Conservation (phyloP, 1,284 basidiomycete species). For the Hymenochaete sp. region DNA sequence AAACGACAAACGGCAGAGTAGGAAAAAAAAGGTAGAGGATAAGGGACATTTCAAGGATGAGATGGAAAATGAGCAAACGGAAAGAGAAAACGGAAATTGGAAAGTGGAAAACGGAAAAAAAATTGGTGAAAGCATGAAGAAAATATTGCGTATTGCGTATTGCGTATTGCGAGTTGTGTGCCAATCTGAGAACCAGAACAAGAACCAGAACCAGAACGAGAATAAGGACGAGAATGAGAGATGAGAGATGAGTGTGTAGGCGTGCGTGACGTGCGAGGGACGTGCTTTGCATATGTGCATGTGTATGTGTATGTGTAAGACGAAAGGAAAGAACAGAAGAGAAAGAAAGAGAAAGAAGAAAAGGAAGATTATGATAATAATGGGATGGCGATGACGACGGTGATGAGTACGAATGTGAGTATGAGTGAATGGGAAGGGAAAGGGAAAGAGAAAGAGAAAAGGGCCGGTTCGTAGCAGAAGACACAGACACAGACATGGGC, state of each 20-base stretch:
- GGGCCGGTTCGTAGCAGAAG: too few species aligned
- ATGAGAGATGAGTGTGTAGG: background rate
- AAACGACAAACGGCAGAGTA: too few species aligned
- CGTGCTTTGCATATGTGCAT: too few species aligned
- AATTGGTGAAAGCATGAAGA: background rate
- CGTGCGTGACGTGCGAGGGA: too few species aligned
- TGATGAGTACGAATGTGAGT: slow-evolving; percentile 21
- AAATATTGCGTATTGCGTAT: too few species aligned
- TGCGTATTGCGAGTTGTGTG: too few species aligned
- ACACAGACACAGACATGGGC: too few species aligned
- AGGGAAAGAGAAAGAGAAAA: too few species aligned
- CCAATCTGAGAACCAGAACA: too few species aligned
- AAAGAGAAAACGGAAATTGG: background rate
- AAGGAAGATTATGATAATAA: background rate
- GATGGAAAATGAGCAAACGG: background rate
- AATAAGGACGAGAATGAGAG: background rate
- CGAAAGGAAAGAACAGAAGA: slow-evolving; percentile 2
- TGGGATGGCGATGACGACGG: slow-evolving; percentile 16
- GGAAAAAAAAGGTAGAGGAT: too few species aligned
- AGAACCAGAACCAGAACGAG: background rate
- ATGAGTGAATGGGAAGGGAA: slow-evolving; percentile 21
- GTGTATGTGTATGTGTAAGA: too few species aligned
- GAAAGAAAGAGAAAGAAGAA: slow-evolving; percentile 4
- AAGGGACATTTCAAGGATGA: too few species aligned
- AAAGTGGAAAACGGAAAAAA: slow-evolving; percentile 2